These are phyloP conservation scores for Evernia prunastri DNA, from an alignment of 495 filamentous ascomycete species.

Conservation along the genomic window DNA sequence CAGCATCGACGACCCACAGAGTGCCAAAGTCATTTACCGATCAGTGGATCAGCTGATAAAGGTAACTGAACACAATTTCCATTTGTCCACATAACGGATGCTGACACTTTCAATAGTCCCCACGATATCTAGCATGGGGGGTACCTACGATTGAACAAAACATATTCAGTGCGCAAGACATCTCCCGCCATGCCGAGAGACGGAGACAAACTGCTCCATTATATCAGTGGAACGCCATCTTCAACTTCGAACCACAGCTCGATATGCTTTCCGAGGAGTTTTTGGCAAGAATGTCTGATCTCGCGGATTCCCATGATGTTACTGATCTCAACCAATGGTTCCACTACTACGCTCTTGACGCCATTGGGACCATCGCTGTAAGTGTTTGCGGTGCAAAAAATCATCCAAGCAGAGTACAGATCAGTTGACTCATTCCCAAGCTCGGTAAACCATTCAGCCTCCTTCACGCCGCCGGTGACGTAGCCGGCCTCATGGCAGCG, in stretches of 20 bases:
- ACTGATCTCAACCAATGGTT: slow-evolving; percentile 56
- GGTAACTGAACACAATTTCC: slow-evolving; percentile 30
- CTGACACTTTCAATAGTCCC: no score
- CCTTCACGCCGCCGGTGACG: slow-evolving; percentile 7
- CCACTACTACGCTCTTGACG: slow-evolving; percentile 76
- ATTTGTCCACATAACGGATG: no score
- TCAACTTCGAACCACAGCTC: background rate
- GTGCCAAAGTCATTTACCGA: slow-evolving; percentile 42
- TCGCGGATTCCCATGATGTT: slow-evolving; percentile 26
- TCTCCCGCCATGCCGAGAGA: slow-evolving; percentile 5
- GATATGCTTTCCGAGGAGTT: background rate
- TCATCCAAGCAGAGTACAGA: no score
- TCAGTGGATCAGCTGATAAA: slow-evolving; percentile 38
- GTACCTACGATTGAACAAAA: slow-evolving; percentile 32
- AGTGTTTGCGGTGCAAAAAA: slow-evolving; percentile 57
- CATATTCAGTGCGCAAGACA: slow-evolving; percentile 23
- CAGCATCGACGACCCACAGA: slow-evolving; percentile 40
- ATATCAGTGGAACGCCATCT: no score
- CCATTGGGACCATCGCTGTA: no score
- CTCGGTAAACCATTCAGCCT: slow-evolving; percentile 18
- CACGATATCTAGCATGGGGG: background rate
- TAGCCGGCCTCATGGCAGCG: background rate
- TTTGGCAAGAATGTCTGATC: background rate
- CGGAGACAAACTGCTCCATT: no score
- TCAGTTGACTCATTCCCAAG: no score